A percentile compares a stretch with the other conserved stretches of the same genome.
phyloP scores from a whole-genome alignment of 2,329 filamentous ascomycete species.

The Fusarium protoensiforme region DNA sequence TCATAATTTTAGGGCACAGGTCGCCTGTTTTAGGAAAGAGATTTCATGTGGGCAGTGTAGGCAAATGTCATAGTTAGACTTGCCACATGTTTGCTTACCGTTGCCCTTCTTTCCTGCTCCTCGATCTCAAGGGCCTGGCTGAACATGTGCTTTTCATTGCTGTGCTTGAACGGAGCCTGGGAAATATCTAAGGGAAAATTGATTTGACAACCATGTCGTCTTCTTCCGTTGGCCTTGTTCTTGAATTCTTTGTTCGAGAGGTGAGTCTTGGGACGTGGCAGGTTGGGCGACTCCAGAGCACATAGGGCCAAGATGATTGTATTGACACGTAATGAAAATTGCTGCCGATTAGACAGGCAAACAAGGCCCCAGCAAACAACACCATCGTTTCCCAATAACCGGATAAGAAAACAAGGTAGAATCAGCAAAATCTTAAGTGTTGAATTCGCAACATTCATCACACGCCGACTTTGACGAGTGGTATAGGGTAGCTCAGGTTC shows the following conservation, averaged over 20 bases:
- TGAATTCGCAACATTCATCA: background rate
- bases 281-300: too few species aligned
- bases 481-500: constrained; percentile 21
- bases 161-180: background rate
- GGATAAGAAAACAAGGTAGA: background rate
- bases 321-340: background rate
- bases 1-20: background rate
- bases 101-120: background rate
- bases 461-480: background rate
- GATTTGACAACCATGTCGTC: background rate
- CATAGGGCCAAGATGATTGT: background rate
- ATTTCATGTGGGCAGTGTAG: background rate
- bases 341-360: background rate
- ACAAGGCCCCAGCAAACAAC: background rate
- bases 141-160: background rate
- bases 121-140: background rate
- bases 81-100: background rate
- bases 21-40: background rate
- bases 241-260: background rate
- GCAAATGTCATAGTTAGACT: background rate
- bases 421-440: background rate
- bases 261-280: background rate
- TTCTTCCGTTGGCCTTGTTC: background rate
- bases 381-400: background rate
- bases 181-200: background rate